Conservation (phyloP, 208 protist genomes). For the Trypanosoma mega region DNA sequence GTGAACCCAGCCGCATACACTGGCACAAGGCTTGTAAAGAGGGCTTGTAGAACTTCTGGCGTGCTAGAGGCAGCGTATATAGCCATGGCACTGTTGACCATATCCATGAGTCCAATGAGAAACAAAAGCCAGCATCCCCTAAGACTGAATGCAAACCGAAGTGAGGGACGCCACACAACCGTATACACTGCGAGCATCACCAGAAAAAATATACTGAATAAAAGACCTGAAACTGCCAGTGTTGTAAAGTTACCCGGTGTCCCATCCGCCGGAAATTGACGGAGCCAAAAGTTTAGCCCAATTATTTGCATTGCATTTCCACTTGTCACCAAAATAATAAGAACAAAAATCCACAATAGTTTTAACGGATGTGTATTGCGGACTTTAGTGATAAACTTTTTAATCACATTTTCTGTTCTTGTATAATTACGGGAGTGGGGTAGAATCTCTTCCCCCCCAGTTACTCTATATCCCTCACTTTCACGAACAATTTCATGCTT, state of each 20-base stretch:
- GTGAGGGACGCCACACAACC: conserved; percentile 42
- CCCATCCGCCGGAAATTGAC: conserved; percentile 56
- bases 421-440: too few species aligned
- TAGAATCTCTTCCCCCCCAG: not conserved
- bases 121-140: conserved; percentile 50
- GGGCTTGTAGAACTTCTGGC: conserved; percentile 72
- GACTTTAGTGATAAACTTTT: conserved; percentile 26
- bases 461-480: too few species aligned
- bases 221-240: conserved; percentile 61
- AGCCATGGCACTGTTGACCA: conserved; percentile 72
- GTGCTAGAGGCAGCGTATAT: conserved; percentile 81
- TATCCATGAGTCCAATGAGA: conserved; percentile 67
- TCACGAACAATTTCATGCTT: too few species aligned
- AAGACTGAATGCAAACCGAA: conserved; percentile 48
- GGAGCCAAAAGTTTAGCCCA: conserved; percentile 86
- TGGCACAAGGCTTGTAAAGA: conserved; percentile 70
- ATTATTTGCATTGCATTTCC: conserved; percentile 85
- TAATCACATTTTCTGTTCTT: conserved; percentile 1
- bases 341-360: conserved; percentile 42
- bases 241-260: conserved; percentile 72
- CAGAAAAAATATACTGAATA: conserved; percentile 65
- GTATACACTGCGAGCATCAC: conserved; percentile 52
- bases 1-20: conserved; percentile 71
- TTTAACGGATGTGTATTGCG: conserved; percentile 31
- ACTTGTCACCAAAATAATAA: conserved; percentile 59